phyloP scores from a whole-genome alignment of 2,329 filamentous ascomycete species.

The Pyrenophora teres region DNA sequence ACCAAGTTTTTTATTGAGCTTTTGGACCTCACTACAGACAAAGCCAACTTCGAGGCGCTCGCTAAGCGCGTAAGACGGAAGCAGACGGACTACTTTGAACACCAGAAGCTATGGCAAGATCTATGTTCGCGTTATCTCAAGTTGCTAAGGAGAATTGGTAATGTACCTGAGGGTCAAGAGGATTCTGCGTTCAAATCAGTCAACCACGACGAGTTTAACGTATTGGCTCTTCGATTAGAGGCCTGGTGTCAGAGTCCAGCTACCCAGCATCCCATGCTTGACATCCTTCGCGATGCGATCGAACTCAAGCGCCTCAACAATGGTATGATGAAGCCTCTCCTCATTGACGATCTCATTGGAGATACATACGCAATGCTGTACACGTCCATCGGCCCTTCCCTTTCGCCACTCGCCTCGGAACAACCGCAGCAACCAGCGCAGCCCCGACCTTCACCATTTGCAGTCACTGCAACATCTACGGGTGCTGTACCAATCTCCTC shows the following conservation, averaged over 20 bases:
- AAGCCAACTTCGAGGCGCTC: conserved; percentile 75
- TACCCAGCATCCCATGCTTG: conserved; percentile 57
- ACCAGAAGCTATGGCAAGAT: conserved; percentile 66
- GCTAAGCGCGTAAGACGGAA: conserved; percentile 81
- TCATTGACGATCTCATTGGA: conserved; percentile 91
- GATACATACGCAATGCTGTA: conserved; percentile 86
- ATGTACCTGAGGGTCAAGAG: conserved; percentile 65
- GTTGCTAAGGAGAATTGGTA: conserved; percentile 61
- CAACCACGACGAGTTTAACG: conserved; percentile 67
- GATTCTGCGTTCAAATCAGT: conserved; percentile 68
- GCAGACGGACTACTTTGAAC: conserved; percentile 72
- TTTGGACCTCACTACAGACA: conserved; percentile 74
- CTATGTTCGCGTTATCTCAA: conserved; percentile 63
- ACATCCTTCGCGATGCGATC: conserved; percentile 67
- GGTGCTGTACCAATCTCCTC: conserved; percentile 37
- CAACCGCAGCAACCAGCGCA: conserved; percentile 28
- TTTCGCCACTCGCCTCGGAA: conserved; percentile 58
- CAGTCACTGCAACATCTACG: neutral
- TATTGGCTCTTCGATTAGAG: conserved; percentile 64
- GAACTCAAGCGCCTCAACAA: conserved; percentile 82
- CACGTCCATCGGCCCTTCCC: conserved; percentile 64
- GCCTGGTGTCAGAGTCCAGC: conserved; percentile 59
- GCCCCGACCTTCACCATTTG: conserved; percentile 10
- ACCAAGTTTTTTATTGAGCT: conserved; percentile 79
- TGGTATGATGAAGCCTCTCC: conserved; percentile 79